Evolutionary conservation across 108 stramenopile species (phyloP).

Genomic region (Bacterosira constricta): DNA sequence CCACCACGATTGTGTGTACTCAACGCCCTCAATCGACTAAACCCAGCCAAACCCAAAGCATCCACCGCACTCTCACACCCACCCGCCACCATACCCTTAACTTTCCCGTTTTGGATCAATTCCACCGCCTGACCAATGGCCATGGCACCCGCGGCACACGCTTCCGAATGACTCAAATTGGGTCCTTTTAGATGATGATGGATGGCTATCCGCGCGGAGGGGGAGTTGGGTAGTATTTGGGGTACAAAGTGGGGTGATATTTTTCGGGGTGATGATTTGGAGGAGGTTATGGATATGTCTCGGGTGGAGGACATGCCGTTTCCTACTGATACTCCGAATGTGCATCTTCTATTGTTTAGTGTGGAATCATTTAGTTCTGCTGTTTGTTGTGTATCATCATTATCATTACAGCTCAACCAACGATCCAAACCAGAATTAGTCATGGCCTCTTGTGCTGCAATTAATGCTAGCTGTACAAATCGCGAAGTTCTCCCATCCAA

Average conservation of each 20-base stretch:
- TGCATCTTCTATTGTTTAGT: slow-evolving; percentile 23
- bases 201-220: slow-evolving; percentile 77
- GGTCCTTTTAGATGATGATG: slow-evolving; percentile 82
- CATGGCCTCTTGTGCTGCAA: slow-evolving; percentile 77
- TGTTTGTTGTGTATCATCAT: slow-evolving; percentile 2
- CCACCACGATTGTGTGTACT: slow-evolving; percentile 58
- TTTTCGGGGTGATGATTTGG: slow-evolving; percentile 47
- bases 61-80: slow-evolving; percentile 95
- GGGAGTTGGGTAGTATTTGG: slow-evolving; percentile 89
- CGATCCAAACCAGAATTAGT: slow-evolving; percentile 43
- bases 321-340: slow-evolving; percentile 82
- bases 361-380: neutral
- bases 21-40: slow-evolving; percentile 89
- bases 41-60: slow-evolving; percentile 90
- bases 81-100: slow-evolving; percentile 94
- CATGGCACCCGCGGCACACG: slow-evolving; percentile 95
- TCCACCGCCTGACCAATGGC: slow-evolving; percentile 93
- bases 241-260: slow-evolving; percentile 96
- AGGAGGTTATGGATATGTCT: slow-evolving; percentile 65
- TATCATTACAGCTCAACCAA: slow-evolving; percentile 31
- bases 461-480: slow-evolving; percentile 80
- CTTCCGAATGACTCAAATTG: slow-evolving; percentile 83
- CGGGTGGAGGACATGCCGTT: slow-evolving; percentile 91
- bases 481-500: slow-evolving; percentile 62
- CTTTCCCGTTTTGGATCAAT: slow-evolving; percentile 80